phyloP scores from a whole-genome alignment of 2,329 filamentous ascomycete species.

The Cercospora janseana region DNA sequence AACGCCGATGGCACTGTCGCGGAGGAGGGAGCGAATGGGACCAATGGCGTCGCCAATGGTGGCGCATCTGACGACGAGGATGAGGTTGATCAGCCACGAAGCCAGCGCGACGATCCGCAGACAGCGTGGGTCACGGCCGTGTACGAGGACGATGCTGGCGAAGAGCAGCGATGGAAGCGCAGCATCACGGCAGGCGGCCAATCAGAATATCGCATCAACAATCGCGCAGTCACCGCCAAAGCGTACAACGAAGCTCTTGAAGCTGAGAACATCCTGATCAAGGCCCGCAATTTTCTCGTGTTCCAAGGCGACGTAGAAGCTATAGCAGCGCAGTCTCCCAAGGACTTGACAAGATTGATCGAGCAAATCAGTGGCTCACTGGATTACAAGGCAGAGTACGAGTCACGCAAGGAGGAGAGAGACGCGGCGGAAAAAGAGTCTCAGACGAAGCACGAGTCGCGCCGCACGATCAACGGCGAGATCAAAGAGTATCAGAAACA shows the following conservation, averaged over 20 bases:
- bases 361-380: constrained; percentile 97
- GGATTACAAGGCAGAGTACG: constrained; percentile 92
- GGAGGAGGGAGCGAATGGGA: constrained; percentile 37
- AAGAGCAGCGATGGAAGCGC: constrained; percentile 94
- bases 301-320: constrained; percentile 98
- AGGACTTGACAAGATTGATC: constrained; percentile 87
- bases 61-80: constrained; percentile 44
- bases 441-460: constrained; percentile 80
- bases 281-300: constrained; percentile 94
- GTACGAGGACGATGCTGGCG: constrained; percentile 93
- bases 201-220: constrained; percentile 97
- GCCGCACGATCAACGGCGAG: constrained; percentile 93
- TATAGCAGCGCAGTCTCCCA: constrained; percentile 91
- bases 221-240: constrained; percentile 79
- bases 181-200: constrained; percentile 83
- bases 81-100: constrained; percentile 55
- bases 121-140: constrained; percentile 99
- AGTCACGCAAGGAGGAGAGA: constrained; percentile 78
- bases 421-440: constrained; percentile 88
- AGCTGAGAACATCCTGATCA: constrained; percentile 93
- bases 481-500: constrained; percentile 98
- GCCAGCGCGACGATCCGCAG: constrained; percentile 75
- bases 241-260: constrained; percentile 94
- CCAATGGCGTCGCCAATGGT: constrained; percentile 57
- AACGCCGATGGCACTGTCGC: constrained; percentile 83